Evolutionary conservation across 192 early-diverging fungal genomes (phyloP), one percentile per base, ranked within the genome.

Genomic region (Coemansia sp.): DNA sequence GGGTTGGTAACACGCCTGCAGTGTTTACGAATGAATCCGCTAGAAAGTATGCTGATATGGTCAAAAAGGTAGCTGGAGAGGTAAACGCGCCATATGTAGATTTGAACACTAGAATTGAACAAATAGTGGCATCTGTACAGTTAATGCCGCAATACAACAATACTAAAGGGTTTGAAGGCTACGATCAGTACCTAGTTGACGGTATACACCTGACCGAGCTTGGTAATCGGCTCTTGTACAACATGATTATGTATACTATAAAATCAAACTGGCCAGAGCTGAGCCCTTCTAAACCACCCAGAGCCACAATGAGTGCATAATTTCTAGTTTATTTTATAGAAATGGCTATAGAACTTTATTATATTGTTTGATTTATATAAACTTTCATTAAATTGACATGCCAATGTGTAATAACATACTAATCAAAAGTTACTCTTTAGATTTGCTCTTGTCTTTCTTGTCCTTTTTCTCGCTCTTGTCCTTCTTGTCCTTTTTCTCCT

Each of bases 401-500:
- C 6, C 6, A 27, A 6, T 7, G 6, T 32, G 29, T 32, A 6
- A 32, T 32, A 32, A 43, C 15, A 43, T 19, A 12, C 15, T 10
- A 41, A 39, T 23, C 5, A 14, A 37, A 22, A 45, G 45, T 45
- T 62, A 66, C 21, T 55, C 10, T 21, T 41, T 61, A 47, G 65
- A 58, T 25, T 65, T 60, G 24, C 32, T 39, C 32, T 65, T 48
- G 53, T 75, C 56, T 43, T 75, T 67, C 15, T 59, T 10, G 32
- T 66, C 61, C 49, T 51, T 27, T 23, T 56, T n/a, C 48, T 66
- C 54, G 4, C 14, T 14, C 60, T 66, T 62, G 9, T 51, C 56
- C 11, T 55, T 51, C 45, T 60, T 41, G 4, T 75, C 49, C 27
- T 70, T 64, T 17, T 63, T 63, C 19, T 60, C 45, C 19, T 38